Base-by-base conservation (phyloP, 495 filamentous ascomycete genomes). In the Lasiosphaeria miniovina region DNA sequence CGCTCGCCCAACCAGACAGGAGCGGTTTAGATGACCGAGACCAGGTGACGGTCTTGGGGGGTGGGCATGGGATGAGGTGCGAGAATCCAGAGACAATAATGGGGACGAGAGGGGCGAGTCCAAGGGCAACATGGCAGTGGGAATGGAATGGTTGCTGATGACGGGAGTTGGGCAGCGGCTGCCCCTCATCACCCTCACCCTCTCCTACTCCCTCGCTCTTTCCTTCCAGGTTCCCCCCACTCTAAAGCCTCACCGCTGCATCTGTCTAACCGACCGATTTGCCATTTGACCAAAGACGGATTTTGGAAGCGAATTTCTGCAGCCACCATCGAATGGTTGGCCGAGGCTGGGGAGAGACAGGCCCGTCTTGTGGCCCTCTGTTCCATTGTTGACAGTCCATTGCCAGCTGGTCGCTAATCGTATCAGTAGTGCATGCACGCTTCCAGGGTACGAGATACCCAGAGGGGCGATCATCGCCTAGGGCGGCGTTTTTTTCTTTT, bases 401-500 rank as follows among this genome's bases (percentile, higher is more conserved):
- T 41, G 38, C 14, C 7, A 9, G 38, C 38, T 41, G 7, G 7
- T 41, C 8, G 12, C 38, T 41, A 8, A 41, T 7, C 12, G 12
- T 7, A 3, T 3, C 7, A 41, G 38, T 7, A 8, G 12, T 7
- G 38, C 38, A 41, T 41, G 8, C 12, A 8, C 8, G 38, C 7
- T 41, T 41, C 38, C 12, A 8, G 38, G 12, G 38, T 41, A 7
- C 38, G 38, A 7, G 12, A 41, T 7, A 41, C 38, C 15, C 15
- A 14, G 43, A 46, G 43, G 24, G 24, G 24, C 11, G 43, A 46
- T 46, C 43, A 5, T n/a, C 43, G 11, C 43, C 11, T n/a, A 8
- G 12, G 43, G 12, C 11, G 43, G 61, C 59, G 59, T 57, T 65
- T 40, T 56, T 63, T 61, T 61, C 54, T 24, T 24, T 24, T 24